These are phyloP conservation scores for Globisporangium nodosum DNA, from an alignment of 352 stramenopile species.

Conservation along the genomic window DNA sequence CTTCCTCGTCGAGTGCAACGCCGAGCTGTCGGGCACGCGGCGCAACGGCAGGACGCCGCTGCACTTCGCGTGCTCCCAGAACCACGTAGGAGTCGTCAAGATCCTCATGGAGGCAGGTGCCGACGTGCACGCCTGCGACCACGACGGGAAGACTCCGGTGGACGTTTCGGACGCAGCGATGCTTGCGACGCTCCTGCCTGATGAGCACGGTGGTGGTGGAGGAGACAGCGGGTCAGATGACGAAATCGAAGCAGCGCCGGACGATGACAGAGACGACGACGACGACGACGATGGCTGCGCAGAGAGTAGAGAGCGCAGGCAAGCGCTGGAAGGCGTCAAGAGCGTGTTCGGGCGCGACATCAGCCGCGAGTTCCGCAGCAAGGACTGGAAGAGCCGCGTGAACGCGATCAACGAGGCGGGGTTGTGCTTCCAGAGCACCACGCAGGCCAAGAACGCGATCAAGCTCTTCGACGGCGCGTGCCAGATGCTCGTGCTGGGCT, in stretches of 20 bases:
- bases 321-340: slow-evolving; percentile 23
- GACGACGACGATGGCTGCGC: slow-evolving; percentile 38
- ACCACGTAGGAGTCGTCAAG: slow-evolving; percentile 53
- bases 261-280: slow-evolving; percentile 19
- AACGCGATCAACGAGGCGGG: slow-evolving; percentile 49
- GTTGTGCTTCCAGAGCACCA: slow-evolving; percentile 38
- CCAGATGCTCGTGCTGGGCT: slow-evolving; percentile 43
- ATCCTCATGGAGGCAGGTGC: slow-evolving; percentile 65
- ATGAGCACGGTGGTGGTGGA: slow-evolving; percentile 23
- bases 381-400: slow-evolving; percentile 55
- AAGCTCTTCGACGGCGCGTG: slow-evolving; percentile 68
- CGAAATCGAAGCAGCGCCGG: slow-evolving; percentile 18
- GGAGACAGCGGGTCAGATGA: slow-evolving; percentile 17
- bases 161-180: slow-evolving; percentile 51
- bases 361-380: slow-evolving; percentile 39
- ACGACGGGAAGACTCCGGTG: slow-evolving; percentile 49
- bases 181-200: slow-evolving; percentile 40
- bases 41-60: slow-evolving; percentile 72
- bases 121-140: slow-evolving; percentile 56
- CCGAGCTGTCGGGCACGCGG: slow-evolving; percentile 51
- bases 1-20: slow-evolving; percentile 83
- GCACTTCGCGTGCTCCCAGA: slow-evolving; percentile 63
- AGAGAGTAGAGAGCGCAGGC: slow-evolving; percentile 6
- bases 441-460: slow-evolving; percentile 24
- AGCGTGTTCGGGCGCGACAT: slow-evolving; percentile 51